A percentile compares a stretch with the other conserved stretches of the same genome.
Conservation (phyloP, 2,329 filamentous ascomycete genomes). For the Xylariaceae sp. region DNA sequence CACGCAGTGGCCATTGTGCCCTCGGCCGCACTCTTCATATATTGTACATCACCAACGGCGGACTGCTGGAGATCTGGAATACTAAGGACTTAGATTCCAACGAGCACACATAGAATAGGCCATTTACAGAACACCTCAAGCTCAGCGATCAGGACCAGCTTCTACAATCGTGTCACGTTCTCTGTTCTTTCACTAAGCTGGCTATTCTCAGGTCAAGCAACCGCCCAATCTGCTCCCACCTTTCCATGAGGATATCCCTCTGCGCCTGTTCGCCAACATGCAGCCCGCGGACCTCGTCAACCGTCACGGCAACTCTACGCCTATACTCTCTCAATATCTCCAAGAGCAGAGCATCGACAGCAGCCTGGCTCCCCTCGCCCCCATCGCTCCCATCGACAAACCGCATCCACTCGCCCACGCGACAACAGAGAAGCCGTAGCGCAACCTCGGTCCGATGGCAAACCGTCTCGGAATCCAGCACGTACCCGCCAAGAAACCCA, state of each 20-base stretch:
- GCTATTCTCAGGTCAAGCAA: conserved; percentile 38
- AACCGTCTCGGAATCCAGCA: conserved; percentile 46
- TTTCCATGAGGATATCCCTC: conserved; percentile 35
- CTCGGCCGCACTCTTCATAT: neutral
- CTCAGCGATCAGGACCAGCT: neutral
- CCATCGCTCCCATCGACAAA: conserved; percentile 47
- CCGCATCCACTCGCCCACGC: conserved; percentile 40
- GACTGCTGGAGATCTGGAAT: neutral
- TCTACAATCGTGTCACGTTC: neutral
- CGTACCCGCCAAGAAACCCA: conserved; percentile 49
- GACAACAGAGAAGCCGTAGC: conserved; percentile 41
- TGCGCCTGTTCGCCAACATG: conserved; percentile 33
- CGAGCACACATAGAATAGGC: neutral
- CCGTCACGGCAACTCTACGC: neutral
- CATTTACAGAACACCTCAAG: neutral
- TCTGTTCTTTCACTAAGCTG: conserved; percentile 24
- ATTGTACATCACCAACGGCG: neutral
- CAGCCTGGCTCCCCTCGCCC: conserved; percentile 40
- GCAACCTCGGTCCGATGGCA: conserved; percentile 57
- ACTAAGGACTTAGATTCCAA: neutral
- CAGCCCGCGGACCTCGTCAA: neutral
- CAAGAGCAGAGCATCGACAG: conserved; percentile 39
- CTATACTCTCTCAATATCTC: conserved; percentile 43
- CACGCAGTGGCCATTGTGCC: neutral
- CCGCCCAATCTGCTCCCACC: conserved; percentile 42